Evolutionary conservation across 495 filamentous ascomycete genomes (phyloP), one percentile per base, ranked within the genome.

Genomic region (Annulohypoxylon moriforme): DNA sequence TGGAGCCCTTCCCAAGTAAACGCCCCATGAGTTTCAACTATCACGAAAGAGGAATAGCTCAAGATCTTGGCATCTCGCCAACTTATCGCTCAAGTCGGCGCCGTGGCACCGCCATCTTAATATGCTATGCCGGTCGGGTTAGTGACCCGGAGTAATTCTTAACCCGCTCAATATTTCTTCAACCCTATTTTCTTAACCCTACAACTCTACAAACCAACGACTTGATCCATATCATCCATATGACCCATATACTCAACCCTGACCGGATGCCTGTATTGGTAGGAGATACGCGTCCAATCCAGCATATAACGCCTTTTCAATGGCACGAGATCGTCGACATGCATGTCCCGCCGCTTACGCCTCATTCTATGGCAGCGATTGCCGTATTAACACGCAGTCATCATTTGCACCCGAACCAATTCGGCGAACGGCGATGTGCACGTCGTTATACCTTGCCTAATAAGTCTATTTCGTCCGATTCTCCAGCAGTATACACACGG

Each of bases 51-150:
- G 50, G 50, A 9, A 55, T 55, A 34, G 50, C 20, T 14, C 9
- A n/a, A 5, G 13, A 24, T 55, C 67, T 60, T 60, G 18, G 42
- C 22, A 14, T 24, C 0, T 25, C 2, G 49, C 18, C 20, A 8
- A 22, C 5, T 52, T 13, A 10, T 52, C 24, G 10, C 24, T 13
- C 11, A 27, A 13, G 42, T 58, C 60, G 53, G 67, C 60, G 53
- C 4, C 25, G 34, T 56, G 34, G 68, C 8, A 58, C 47, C 27
- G 24, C 62, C 62, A 38, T 61, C 27, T 31, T 53, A 59, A 50
- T 29, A 8, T 25, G 20, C 50, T 67, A 52, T 55, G 31, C 49
- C 68, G 62, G 2, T 56, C 68, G 68, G 68, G 68, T 65, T 65
- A 70, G 61, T 50, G 38, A n/a, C 22, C 18, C 68, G 68, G 68